phyloP scores from a whole-genome alignment of 2,329 filamentous ascomycete species.

The Colletotrichum lentis region DNA sequence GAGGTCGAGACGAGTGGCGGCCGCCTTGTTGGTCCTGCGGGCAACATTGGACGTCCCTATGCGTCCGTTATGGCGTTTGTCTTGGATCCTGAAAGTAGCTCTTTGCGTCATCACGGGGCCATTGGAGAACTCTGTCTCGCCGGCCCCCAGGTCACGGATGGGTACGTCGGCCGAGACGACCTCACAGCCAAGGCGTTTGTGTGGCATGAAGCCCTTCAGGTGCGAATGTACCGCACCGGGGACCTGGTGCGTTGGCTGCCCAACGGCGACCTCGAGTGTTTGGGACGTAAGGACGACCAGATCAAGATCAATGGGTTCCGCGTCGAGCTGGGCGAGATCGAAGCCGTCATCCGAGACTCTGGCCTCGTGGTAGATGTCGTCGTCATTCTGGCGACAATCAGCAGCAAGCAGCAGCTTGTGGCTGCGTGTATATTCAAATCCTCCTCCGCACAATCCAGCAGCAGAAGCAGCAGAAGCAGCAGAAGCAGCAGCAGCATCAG shows the following conservation, averaged over 20 bases:
- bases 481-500: too few species aligned
- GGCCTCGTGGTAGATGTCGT: conserved; percentile 7
- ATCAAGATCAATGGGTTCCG: conserved; percentile 40
- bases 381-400: background rate
- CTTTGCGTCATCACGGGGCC: conserved; percentile 27
- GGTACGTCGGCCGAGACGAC: conserved; percentile 37
- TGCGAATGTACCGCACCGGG: conserved; percentile 39
- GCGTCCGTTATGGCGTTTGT: conserved; percentile 19
- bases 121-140: conserved; percentile 40
- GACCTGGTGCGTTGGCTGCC: conserved; percentile 37
- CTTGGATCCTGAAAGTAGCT: conserved; percentile 12
- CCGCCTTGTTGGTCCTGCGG: too few species aligned
- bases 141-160: conserved; percentile 38
- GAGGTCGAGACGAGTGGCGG: background rate
- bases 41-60: conserved; percentile 16
- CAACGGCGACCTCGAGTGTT: conserved; percentile 37
- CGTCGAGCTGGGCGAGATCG: conserved; percentile 40
- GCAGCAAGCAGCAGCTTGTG: conserved; percentile 6
- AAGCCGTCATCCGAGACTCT: conserved; percentile 34
- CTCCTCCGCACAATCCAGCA: background rate
- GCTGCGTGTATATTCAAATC: conserved; percentile 10
- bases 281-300: conserved; percentile 39
- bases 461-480: too few species aligned
- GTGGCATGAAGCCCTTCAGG: background rate
- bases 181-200: conserved; percentile 33